Conservation (phyloP, 2,329 filamentous ascomycete genomes). For the Apiospora saccharicola region DNA sequence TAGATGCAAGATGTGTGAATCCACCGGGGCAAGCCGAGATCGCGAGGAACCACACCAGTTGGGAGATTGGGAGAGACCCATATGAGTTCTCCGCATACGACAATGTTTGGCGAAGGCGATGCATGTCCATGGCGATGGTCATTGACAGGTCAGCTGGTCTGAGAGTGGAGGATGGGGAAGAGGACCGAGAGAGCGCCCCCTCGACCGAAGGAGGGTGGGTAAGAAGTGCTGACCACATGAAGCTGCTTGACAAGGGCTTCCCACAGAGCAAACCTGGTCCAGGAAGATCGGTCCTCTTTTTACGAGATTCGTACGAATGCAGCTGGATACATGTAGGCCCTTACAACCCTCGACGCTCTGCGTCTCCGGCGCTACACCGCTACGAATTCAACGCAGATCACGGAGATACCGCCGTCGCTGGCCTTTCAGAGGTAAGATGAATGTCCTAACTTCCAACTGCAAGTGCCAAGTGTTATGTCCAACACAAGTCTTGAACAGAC, state of each 20-base stretch:
- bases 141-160: neutral
- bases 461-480: neutral
- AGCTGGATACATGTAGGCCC: neutral
- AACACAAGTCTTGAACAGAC: neutral
- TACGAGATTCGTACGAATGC: neutral
- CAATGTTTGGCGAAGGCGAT: neutral
- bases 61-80: neutral
- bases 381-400: neutral
- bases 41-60: neutral
- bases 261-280: neutral
- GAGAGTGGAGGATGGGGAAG: neutral
- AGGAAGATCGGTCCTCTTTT: neutral
- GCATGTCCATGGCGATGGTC: neutral
- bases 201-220: neutral
- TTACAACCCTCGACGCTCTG: neutral
- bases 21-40: constrained; percentile 12
- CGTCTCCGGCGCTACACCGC: neutral
- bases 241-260: neutral
- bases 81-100: neutral
- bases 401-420: neutral
- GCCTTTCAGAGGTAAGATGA: neutral
- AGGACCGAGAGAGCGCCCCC: neutral
- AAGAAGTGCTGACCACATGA: neutral
- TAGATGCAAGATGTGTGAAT: constrained; percentile 20
- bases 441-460: neutral